Evolutionary conservation across 2,329 filamentous ascomycete species (phyloP).

Genomic region (Apiospora hydei): DNA sequence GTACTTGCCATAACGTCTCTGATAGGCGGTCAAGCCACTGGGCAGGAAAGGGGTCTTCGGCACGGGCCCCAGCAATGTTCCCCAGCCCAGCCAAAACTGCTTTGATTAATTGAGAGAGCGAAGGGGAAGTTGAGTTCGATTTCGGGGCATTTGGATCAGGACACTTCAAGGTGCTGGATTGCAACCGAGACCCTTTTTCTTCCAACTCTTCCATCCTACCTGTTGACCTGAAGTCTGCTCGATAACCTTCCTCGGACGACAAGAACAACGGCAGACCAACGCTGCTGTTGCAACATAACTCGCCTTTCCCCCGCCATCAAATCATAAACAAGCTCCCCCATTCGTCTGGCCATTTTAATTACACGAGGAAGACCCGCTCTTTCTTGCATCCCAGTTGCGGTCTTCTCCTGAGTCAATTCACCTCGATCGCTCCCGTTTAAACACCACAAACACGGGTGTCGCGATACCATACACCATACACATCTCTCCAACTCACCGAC

Average conservation of each 20-base stretch:
- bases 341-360: constrained; percentile 23
- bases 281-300: not conserved
- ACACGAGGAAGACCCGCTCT: constrained; percentile 24
- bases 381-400: constrained; percentile 20
- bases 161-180: constrained; percentile 1
- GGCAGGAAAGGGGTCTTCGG: constrained; percentile 6
- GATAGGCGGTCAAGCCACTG: constrained; percentile 9
- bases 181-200: not conserved
- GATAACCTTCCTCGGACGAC: not conserved
- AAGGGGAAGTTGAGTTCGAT: not conserved
- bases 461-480: constrained; percentile 41
- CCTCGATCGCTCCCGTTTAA: constrained; percentile 15
- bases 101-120: not conserved
- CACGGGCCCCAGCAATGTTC: constrained; percentile 6
- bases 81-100: constrained; percentile 17
- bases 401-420: constrained; percentile 23
- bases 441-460: constrained; percentile 24
- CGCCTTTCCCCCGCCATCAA: constrained; percentile 17
- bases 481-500: not conserved
- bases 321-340: constrained; percentile 18
- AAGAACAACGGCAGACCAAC: not conserved
- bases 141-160: constrained; percentile 17
- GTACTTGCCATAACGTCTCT: constrained; percentile 2
- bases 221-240: constrained; percentile 3
- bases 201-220: not conserved